A percentile compares a stretch with the other conserved stretches of the same genome.
Conservation (phyloP, 495 filamentous ascomycete species). For the Viridothelium virens region DNA sequence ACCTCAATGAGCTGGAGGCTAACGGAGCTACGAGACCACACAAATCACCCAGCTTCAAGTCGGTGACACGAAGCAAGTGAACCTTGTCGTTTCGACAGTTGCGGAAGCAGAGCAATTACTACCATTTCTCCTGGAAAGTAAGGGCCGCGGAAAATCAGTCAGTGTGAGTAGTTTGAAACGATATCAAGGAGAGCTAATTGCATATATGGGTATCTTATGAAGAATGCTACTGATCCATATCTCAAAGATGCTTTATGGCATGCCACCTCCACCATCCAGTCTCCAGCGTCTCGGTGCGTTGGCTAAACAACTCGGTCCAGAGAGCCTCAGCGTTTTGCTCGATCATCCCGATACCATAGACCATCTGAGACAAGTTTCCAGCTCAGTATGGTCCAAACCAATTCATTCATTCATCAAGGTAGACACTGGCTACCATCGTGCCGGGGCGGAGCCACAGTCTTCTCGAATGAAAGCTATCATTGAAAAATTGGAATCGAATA, state of each 20-base stretch:
- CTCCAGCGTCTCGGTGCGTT: conserved; percentile 50
- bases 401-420: conserved; percentile 61
- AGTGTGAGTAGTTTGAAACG: conserved; percentile 43
- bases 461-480: conserved; percentile 44
- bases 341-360: conserved; percentile 59
- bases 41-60: conserved; percentile 71
- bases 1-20: neutral
- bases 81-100: conserved; percentile 71
- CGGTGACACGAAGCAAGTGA: conserved; percentile 47
- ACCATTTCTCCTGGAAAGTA: conserved; percentile 53
- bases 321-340: conserved; percentile 57
- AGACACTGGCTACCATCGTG: conserved; percentile 69
- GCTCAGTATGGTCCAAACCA: conserved; percentile 31
- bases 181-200: neutral
- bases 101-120: conserved; percentile 64
- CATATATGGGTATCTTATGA: neutral
- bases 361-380: conserved; percentile 34
- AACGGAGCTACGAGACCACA: conserved; percentile 46
- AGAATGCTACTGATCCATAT: neutral
- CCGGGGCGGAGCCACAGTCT: conserved; percentile 54
- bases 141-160: conserved; percentile 42
- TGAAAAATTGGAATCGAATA: conserved; percentile 40
- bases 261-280: conserved; percentile 60
- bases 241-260: conserved; percentile 55
- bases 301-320: conserved; percentile 43